A percentile compares a stretch with the other conserved stretches of the same genome.
phyloP scores from a whole-genome alignment of 345 rosid genomes.

The Citrus sp. region DNA sequence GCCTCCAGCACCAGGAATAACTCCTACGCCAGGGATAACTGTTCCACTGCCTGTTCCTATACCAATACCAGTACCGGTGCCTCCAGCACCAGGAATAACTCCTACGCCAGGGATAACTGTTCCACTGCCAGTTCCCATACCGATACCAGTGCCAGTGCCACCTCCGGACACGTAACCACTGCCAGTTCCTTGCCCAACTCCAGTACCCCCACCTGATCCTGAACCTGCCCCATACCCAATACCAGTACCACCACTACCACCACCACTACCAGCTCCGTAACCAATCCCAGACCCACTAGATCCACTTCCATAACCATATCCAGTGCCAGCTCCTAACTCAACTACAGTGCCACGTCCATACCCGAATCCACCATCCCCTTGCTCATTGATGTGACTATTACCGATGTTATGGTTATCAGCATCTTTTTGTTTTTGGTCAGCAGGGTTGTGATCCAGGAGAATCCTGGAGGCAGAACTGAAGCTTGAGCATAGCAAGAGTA shows the following conservation, averaged over 20 bases:
- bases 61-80: conserved; percentile 4
- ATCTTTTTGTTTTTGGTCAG: neutral
- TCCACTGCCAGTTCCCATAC: conserved; percentile 32
- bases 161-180: conserved; percentile 11
- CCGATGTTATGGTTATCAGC: neutral
- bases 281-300: neutral
- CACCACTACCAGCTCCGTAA: neutral
- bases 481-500: conserved; percentile 38
- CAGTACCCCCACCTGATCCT: neutral
- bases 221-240: conserved; percentile 6
- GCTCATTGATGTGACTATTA: neutral
- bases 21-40: neutral
- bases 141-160: conserved; percentile 20
- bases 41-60: conserved; percentile 27
- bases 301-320: conserved; percentile 15
- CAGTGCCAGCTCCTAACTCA: neutral
- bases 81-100: neutral
- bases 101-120: neutral
- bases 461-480: conserved; percentile 40
- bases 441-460: conserved; percentile 29
- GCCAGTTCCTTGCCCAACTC: conserved; percentile 22
- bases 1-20: neutral
- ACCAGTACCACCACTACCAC: conserved; percentile 1
- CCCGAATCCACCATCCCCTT: conserved; percentile 4
- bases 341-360: conserved; percentile 4